Percentiles rank a stretch among this genome's conserved stretches.
These are phyloP conservation scores for Lactifluus pinguis DNA, from an alignment of 768 basidiomycete species.

Conservation along the genomic window DNA sequence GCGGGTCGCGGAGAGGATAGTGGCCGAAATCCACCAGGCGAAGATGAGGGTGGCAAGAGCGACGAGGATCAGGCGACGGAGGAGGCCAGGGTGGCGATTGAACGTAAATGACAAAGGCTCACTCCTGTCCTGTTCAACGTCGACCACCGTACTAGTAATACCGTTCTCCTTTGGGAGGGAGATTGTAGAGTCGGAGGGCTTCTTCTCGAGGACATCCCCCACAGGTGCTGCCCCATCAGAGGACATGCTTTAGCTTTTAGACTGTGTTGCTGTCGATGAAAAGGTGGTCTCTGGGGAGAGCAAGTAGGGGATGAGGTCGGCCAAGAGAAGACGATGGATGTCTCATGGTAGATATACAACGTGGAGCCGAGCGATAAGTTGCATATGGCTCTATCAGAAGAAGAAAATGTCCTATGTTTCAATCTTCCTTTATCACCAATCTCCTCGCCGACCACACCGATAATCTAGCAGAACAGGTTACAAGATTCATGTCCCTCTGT, in stretches of 20 bases:
- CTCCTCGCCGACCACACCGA: too few species aligned
- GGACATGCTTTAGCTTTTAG: background rate
- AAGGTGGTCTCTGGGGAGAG: background rate
- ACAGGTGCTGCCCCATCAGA: background rate
- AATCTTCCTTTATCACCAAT: background rate
- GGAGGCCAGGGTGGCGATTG: conserved; percentile 11
- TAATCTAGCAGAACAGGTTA: too few species aligned
- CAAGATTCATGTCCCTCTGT: too few species aligned
- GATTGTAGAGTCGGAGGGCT: conserved; percentile 21
- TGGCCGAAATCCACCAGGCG: conserved; percentile 82
- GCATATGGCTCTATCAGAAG: background rate
- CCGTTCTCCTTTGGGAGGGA: conserved; percentile 23
- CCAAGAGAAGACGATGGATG: background rate
- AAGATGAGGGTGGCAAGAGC: conserved; percentile 54
- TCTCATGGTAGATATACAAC: background rate
- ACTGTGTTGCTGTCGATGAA: background rate
- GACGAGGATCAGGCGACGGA: conserved; percentile 34
- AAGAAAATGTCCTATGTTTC: background rate
- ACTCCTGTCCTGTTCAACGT: conserved; percentile 13
- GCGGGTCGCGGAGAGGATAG: conserved; percentile 56
- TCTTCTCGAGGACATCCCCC: conserved; percentile 13
- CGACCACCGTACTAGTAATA: background rate
- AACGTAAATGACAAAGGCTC: conserved; percentile 18
- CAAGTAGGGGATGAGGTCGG: background rate
- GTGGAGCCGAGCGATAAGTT: background rate